Percentiles rank a stretch among this genome's conserved stretches.
phyloP scores from a whole-genome alignment of 1,284 basidiomycete species.

The Tilletia setariae region DNA sequence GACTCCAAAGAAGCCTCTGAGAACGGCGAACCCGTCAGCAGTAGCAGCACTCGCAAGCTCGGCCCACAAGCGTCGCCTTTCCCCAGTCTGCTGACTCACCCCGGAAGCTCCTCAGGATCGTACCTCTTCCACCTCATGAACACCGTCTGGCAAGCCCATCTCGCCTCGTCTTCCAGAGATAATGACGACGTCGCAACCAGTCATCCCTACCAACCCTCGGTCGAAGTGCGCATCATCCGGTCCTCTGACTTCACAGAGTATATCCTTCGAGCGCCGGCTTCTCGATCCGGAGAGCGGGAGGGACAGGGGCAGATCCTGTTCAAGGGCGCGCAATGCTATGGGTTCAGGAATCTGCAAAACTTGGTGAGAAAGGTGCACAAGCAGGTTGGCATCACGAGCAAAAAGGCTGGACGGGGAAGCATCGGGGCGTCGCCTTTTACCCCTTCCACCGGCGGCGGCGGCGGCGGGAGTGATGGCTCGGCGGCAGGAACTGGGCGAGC shows the following conservation, averaged over 20 bases:
- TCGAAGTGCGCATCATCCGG: constrained; percentile 43
- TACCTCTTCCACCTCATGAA: constrained; percentile 67
- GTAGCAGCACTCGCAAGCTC: not conserved
- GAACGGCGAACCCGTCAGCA: not conserved
- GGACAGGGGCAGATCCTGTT: constrained; percentile 63
- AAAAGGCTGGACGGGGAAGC: constrained; percentile 16
- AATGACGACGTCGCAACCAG: no score
- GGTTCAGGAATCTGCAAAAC: constrained; percentile 96
- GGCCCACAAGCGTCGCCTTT: constrained; percentile 48
- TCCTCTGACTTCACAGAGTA: constrained; percentile 66
- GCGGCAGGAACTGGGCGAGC: not conserved
- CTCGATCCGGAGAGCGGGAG: not conserved
- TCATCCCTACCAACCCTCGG: constrained; percentile 23
- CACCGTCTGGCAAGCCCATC: constrained; percentile 37
- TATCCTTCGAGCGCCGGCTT: constrained; percentile 47
- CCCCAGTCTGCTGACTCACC: constrained; percentile 72
- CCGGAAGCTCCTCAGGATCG: constrained; percentile 86
- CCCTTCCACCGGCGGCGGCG: no score
- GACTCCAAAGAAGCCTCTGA: not conserved
- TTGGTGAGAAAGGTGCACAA: constrained; percentile 74
- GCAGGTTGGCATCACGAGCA: constrained; percentile 60
- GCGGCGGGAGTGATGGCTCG: not conserved
- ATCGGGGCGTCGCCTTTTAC: not conserved
- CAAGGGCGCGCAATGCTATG: constrained; percentile 90
- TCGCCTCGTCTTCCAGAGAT: constrained; percentile 21